Percentiles rank a stretch among this genome's conserved stretches.
Conservation (phyloP, 495 filamentous ascomycete genomes). For the Penicillium lagena region DNA sequence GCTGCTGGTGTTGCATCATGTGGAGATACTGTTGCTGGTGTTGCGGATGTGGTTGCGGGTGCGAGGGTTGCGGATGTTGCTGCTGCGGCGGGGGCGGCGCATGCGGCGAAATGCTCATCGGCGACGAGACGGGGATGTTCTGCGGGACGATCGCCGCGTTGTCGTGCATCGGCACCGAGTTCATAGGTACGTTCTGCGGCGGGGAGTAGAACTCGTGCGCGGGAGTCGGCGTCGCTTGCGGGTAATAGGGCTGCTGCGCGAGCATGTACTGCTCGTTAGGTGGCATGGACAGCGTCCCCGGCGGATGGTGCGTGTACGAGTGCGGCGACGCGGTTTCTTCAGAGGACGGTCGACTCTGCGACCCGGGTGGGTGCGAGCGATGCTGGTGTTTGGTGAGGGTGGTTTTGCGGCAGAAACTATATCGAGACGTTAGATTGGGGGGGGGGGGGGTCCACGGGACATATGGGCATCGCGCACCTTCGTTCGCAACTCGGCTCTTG, state of each 20-base stretch:
- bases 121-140: slow-evolving; percentile 23
- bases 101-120: slow-evolving; percentile 25
- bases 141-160: slow-evolving; percentile 22
- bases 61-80: slow-evolving; percentile 26
- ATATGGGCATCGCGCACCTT: slow-evolving; percentile 47
- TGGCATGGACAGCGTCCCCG: slow-evolving; percentile 19
- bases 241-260: slow-evolving; percentile 34
- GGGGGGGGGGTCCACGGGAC: background rate
- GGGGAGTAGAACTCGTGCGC: slow-evolving; percentile 29
- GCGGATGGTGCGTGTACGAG: slow-evolving; percentile 26
- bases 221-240: slow-evolving; percentile 23
- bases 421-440: background rate
- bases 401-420: slow-evolving; percentile 81
- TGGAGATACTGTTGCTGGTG: slow-evolving; percentile 17
- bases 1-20: slow-evolving; percentile 16
- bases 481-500: slow-evolving; percentile 70
- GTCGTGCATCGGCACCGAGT: slow-evolving; percentile 24
- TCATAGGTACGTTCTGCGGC: slow-evolving; percentile 27
- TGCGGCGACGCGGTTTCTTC: slow-evolving; percentile 38
- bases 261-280: slow-evolving; percentile 34
- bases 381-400: slow-evolving; percentile 80
- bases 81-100: slow-evolving; percentile 30
- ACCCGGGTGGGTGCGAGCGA: slow-evolving; percentile 60
- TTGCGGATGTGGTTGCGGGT: slow-evolving; percentile 25
- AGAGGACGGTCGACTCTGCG: slow-evolving; percentile 36